These are phyloP conservation scores for Blastomyces percursus DNA, from an alignment of 2,329 filamentous ascomycete genomes.

Conservation along the genomic window DNA sequence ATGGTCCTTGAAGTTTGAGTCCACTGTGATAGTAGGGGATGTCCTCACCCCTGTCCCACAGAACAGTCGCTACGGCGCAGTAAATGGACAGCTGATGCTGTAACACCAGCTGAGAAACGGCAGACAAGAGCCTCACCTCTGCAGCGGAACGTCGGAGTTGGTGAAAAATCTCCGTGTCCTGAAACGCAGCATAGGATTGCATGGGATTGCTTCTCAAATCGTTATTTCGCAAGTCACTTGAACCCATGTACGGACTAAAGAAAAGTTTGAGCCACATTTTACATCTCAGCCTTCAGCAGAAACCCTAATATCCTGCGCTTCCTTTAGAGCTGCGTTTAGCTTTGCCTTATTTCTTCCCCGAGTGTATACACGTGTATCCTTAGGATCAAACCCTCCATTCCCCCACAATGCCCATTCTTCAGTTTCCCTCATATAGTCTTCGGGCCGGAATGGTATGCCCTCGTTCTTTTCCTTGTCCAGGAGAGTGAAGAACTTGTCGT, in stretches of 20 bases:
- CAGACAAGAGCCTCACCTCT: neutral
- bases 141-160: neutral
- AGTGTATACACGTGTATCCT: conserved; percentile 74
- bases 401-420: conserved; percentile 95
- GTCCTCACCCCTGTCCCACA: neutral
- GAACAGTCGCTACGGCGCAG: neutral
- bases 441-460: conserved; percentile 64
- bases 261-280: neutral
- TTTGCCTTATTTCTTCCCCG: conserved; percentile 53
- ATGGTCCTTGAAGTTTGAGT: neutral
- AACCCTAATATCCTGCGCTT: neutral
- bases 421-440: conserved; percentile 85
- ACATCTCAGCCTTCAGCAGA: neutral
- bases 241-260: neutral
- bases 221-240: neutral
- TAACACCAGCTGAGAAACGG: neutral
- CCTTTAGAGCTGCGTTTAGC: neutral
- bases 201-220: neutral
- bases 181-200: neutral
- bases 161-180: neutral
- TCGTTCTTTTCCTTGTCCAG: conserved; percentile 50
- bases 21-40: neutral
- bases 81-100: neutral
- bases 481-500: conserved; percentile 74
- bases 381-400: conserved; percentile 84